Evolutionary conservation across 169 alveolate species (phyloP).

Genomic region (Plasmodium gonderi): DNA sequence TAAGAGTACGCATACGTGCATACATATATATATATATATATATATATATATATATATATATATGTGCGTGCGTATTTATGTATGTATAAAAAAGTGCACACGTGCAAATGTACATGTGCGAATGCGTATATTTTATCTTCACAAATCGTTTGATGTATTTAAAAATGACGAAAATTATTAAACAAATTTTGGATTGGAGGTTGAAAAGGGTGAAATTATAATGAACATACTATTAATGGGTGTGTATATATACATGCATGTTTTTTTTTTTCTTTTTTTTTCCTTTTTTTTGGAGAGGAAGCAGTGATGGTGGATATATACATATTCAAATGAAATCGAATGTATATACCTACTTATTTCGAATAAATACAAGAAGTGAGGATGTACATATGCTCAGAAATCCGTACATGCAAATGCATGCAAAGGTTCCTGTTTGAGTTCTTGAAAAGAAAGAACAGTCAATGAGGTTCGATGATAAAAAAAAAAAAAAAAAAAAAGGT

Average conservation of each 20-base stretch:
- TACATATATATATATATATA: neutral
- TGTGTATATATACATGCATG: neutral
- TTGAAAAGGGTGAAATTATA: conserved; percentile 23
- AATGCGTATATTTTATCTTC: neutral
- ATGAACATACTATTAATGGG: neutral
- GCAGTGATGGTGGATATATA: no score
- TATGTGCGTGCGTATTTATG: neutral
- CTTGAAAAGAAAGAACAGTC: no score
- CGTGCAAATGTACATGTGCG: neutral
- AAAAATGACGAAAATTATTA: conserved; percentile 35
- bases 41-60: neutral
- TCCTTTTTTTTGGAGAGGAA: no score
- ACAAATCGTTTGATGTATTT: neutral
- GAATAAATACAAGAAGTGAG: neutral
- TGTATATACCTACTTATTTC: neutral
- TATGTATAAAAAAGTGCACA: no score
- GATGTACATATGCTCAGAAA: neutral
- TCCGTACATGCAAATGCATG: neutral
- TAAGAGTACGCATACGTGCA: neutral
- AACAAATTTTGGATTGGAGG: conserved; percentile 19
- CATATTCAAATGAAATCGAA: no score
- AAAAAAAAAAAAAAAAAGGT: neutral
- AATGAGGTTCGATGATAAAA: no score
- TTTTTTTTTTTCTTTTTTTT: no score
- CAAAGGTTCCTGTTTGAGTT: no score